Evolutionary conservation across 768 basidiomycete species (phyloP), one percentile per base, ranked within the genome.

Genomic region (Nevesoporus exiguus): DNA sequence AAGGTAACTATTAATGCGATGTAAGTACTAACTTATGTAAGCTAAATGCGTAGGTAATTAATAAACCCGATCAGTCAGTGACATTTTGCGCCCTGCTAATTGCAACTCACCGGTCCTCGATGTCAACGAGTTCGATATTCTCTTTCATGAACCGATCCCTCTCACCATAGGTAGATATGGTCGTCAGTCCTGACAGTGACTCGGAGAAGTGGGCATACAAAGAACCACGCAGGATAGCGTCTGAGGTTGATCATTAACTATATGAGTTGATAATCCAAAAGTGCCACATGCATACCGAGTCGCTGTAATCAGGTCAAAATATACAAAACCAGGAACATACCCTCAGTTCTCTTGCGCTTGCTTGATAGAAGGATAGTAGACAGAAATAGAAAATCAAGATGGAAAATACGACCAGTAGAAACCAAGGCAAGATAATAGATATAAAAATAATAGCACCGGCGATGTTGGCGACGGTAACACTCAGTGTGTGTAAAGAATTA

Each of bases 191-290:
- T 11, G 87, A 86, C 13, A 97, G 75, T 27, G 88, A 90, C 73
- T 97, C 94, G 3, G 91, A 90, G 71, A 97, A 97, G 65, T 95
- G 93, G 0, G 92, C 86, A 67, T 97, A 97, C 17, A 98, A 72
- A 0, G 87, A 85, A 0, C 90, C 89, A 24, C 93, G 84, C 27
- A 97, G 70, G n/a, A 96, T 78, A 24, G 91, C 84, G 73, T 96
- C 92, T 83, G 57, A 24, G 31, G 33, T 21, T 21, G 13, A 13
- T 34, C 5, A 7, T 53, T 27, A 60, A 39, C 10, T 47, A 13
- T 27, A 3, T 22, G 15, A 17, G 15, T 0, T 13, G 4, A 58
- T 29, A 54, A 43, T 8, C 22, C 7, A n/a, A n/a, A 14, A 7
- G 17, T 14, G 9, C 37, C 37, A 33, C n/a, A n/a, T 60, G 27